Conservation (phyloP, 2,329 filamentous ascomycete genomes). For the Aspergillus ochraceus region DNA sequence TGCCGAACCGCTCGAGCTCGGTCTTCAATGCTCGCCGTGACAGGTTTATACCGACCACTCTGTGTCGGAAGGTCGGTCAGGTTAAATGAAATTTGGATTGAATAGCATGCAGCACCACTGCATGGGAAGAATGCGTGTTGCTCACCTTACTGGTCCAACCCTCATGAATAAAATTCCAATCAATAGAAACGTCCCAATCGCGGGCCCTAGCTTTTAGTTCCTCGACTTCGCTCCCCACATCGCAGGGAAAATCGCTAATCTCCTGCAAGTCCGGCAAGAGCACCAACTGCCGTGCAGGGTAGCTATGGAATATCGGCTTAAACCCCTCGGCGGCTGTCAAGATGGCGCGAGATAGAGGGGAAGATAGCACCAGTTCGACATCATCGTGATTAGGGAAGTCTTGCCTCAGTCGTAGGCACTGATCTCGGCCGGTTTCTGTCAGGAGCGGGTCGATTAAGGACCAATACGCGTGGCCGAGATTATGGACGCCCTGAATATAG, state of each 20-base stretch:
- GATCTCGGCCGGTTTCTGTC: slow-evolving; percentile 66
- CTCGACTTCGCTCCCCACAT: slow-evolving; percentile 61
- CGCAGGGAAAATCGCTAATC: slow-evolving; percentile 67
- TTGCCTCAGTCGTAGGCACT: slow-evolving; percentile 63
- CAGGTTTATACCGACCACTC: background rate
- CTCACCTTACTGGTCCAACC: background rate
- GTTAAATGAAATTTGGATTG: background rate
- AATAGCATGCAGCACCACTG: background rate
- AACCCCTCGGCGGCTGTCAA: background rate
- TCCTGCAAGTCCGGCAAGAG: slow-evolving; percentile 74
- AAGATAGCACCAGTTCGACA: background rate
- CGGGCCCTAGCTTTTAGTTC: slow-evolving; percentile 60
- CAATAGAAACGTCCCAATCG: slow-evolving; percentile 18
- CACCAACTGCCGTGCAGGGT: slow-evolving; percentile 50
- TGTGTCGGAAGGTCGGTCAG: background rate
- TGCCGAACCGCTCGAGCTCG: slow-evolving; percentile 11
- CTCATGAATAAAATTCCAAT: background rate
- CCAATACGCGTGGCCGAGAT: slow-evolving; percentile 66
- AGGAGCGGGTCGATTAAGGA: slow-evolving; percentile 68
- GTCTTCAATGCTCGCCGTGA: slow-evolving; percentile 27
- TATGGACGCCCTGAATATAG: slow-evolving; percentile 66
- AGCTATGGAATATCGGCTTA: slow-evolving; percentile 18
- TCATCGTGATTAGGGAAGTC: slow-evolving; percentile 56
- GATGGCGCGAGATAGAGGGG: background rate
- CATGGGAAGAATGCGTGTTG: too few relatives aligned